Evolutionary conservation across 352 stramenopile genomes (phyloP).

Genomic region (Globisporangium radiosum): DNA sequence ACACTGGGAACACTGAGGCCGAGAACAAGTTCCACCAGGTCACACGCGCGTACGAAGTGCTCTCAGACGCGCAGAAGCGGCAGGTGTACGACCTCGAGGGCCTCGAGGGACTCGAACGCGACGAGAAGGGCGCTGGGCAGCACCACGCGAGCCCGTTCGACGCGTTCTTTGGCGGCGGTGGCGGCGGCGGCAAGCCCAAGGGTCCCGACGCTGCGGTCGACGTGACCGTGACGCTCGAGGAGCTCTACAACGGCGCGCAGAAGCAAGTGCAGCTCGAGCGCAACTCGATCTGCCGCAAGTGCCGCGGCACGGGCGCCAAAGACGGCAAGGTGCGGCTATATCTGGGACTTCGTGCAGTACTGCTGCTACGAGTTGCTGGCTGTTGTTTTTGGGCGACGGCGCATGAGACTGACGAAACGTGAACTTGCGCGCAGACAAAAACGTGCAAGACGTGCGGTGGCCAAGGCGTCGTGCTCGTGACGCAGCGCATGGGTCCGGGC

Average conservation of each 20-base stretch:
- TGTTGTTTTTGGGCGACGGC: no score
- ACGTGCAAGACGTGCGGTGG: constrained; percentile 71
- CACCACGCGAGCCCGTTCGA: constrained; percentile 64
- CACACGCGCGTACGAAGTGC: constrained; percentile 85
- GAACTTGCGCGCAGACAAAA: constrained; percentile 27
- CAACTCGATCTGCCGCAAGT: constrained; percentile 85
- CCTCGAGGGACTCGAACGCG: constrained; percentile 78
- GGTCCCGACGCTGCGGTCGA: constrained; percentile 72
- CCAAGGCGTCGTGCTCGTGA: constrained; percentile 64
- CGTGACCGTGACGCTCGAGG: constrained; percentile 73
- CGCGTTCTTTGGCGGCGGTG: constrained; percentile 59
- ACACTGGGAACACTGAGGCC: constrained; percentile 70
- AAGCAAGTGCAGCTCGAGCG: constrained; percentile 63
- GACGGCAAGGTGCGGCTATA: constrained; percentile 48
- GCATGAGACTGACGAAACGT: no score
- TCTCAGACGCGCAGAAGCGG: constrained; percentile 86
- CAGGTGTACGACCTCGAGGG: constrained; percentile 92
- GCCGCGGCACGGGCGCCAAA: constrained; percentile 73
- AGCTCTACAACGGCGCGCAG: constrained; percentile 80
- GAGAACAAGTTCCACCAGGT: constrained; percentile 89
- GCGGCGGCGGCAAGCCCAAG: constrained; percentile 51
- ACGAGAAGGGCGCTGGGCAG: constrained; percentile 41
- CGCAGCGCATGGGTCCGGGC: constrained; percentile 76
- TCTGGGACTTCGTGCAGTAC: neutral
- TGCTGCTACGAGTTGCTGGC: no score